Percentiles rank a stretch among this genome's conserved stretches.
Conservation (phyloP, 2,329 filamentous ascomycete species). For the Trichoderma asperellum region DNA sequence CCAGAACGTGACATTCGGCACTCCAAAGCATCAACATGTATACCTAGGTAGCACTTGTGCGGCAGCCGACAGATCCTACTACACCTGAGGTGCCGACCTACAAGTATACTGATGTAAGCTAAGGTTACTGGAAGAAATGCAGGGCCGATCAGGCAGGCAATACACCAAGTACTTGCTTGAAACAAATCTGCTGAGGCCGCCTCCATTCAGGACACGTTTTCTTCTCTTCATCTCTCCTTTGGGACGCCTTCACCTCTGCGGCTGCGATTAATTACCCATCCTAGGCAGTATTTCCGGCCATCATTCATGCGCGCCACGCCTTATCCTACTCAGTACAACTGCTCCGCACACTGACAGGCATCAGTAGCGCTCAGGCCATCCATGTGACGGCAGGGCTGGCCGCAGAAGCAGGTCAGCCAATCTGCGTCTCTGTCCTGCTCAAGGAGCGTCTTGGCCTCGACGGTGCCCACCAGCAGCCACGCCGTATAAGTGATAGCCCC, state of each 20-base stretch:
- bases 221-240: slow-evolving; percentile 4
- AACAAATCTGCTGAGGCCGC: slow-evolving; percentile 1
- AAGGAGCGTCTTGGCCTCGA: not conserved
- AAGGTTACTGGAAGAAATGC: not conserved
- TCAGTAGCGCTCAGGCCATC: slow-evolving; percentile 6
- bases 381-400: slow-evolving; percentile 19
- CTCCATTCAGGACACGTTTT: slow-evolving; percentile 18
- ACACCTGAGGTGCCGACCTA: not conserved
- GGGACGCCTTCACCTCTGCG: slow-evolving; percentile 1
- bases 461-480: not conserved
- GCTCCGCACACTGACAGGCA: slow-evolving; percentile 6
- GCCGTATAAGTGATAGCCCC: slow-evolving; percentile 2
- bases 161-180: not conserved
- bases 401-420: not conserved
- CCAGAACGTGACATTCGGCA: not conserved
- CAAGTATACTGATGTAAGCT: not conserved
- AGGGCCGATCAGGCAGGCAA: not conserved
- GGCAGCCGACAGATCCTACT: not conserved
- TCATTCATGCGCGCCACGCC: slow-evolving; percentile 21
- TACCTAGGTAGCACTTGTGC: not conserved
- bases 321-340: slow-evolving; percentile 11
- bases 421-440: not conserved
- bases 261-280: slow-evolving; percentile 20
- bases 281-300: slow-evolving; percentile 22
- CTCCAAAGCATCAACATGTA: not conserved